These are phyloP conservation scores for Yamadazyma paraphyllophila DNA, from an alignment of 805 yeast genomes.

Conservation along the genomic window DNA sequence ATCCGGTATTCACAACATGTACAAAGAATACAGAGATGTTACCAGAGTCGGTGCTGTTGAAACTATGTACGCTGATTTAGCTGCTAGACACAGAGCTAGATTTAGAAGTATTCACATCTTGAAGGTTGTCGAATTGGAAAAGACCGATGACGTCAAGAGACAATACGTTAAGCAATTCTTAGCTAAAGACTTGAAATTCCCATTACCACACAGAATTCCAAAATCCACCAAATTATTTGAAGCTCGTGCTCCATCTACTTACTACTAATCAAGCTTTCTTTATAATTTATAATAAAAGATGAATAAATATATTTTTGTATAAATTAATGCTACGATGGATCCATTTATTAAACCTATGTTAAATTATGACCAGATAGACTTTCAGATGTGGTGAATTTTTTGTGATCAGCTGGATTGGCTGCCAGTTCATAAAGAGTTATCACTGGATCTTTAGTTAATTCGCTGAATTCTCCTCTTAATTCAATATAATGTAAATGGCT, in stretches of 20 bases:
- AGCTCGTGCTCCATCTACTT: constrained; percentile 94
- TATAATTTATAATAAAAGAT: constrained; percentile 11
- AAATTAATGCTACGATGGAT: constrained; percentile 8
- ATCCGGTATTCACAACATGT: constrained; percentile 99
- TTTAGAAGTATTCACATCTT: constrained; percentile 99
- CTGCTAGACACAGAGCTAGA: constrained; percentile 99
- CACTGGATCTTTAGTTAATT: constrained; percentile 63
- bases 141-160: constrained; percentile 98
- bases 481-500: constrained; percentile 69
- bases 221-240: constrained; percentile 86
- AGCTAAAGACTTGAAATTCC: constrained; percentile 95
- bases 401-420: constrained; percentile 90
- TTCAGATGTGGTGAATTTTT: constrained; percentile 22
- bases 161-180: constrained; percentile 98
- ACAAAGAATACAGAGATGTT: constrained; percentile 99
- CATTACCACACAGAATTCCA: constrained; percentile 99
- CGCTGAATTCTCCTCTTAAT: constrained; percentile 68
- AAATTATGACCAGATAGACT: constrained; percentile 3
- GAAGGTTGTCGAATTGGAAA: constrained; percentile 98
- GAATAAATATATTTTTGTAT: constrained; percentile 11
- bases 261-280: constrained; percentile 60
- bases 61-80: constrained; percentile 98
- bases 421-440: constrained; percentile 83
- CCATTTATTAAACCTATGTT: not conserved
- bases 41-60: constrained; percentile 99